Conservation (phyloP, 2,329 filamentous ascomycete species). For the Penicillium sclerotigenum region DNA sequence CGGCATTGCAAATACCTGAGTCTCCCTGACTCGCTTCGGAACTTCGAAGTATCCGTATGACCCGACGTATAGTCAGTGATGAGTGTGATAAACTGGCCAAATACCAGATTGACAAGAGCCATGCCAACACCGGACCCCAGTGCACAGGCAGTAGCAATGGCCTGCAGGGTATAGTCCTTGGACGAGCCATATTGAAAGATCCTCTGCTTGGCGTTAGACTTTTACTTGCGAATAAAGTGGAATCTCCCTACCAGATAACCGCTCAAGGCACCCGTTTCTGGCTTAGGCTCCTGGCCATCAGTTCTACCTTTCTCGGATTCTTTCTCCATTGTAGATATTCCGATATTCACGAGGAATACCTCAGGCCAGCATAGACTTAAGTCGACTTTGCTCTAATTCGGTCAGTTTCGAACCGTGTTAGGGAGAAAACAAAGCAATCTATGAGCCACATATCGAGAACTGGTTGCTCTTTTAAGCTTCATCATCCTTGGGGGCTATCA, state of each 20-base stretch:
- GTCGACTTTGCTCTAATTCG: background rate
- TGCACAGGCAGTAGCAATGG: conserved; percentile 10
- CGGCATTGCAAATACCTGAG: conserved; percentile 17
- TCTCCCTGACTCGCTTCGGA: conserved; percentile 9
- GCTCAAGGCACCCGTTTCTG: background rate
- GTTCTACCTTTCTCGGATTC: background rate
- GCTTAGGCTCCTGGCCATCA: background rate
- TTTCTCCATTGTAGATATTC: background rate
- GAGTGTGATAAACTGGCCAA: conserved; percentile 31
- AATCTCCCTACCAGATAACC: background rate
- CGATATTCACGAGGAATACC: background rate
- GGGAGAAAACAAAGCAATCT: too few species aligned
- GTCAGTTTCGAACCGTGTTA: too few species aligned
- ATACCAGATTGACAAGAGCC: conserved; percentile 40
- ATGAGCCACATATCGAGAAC: background rate
- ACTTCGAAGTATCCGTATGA: conserved; percentile 14
- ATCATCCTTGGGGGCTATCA: too few species aligned
- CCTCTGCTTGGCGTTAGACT: background rate
- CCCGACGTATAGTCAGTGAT: conserved; percentile 21
- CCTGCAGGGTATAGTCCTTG: conserved; percentile 4
- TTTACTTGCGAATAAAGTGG: background rate
- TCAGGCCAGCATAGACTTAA: background rate
- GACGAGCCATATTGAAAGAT: conserved; percentile 10
- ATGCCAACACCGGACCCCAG: conserved; percentile 27
- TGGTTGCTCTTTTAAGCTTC: background rate